Evolutionary conservation across 2,329 filamentous ascomycete species (phyloP).

Genomic region (Colletotrichum ledebouriae): DNA sequence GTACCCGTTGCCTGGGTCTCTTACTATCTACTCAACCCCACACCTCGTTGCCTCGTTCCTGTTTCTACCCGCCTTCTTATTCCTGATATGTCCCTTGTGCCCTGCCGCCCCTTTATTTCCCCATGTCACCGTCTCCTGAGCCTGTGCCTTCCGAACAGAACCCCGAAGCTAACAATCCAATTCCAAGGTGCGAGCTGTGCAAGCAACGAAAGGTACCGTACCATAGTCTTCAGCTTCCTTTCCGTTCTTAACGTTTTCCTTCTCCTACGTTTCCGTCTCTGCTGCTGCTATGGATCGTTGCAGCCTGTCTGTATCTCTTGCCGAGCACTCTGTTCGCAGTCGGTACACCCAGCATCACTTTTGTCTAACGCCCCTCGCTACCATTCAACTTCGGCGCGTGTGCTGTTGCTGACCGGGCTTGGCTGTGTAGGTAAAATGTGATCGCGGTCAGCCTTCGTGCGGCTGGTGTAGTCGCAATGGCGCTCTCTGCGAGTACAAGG

Average conservation of each 20-base stretch:
- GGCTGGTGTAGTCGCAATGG: slow-evolving; percentile 77
- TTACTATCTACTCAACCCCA: slow-evolving; percentile 14
- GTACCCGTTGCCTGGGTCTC: slow-evolving; percentile 11
- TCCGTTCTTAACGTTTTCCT: neutral
- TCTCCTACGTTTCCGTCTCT: neutral
- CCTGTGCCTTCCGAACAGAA: slow-evolving; percentile 43
- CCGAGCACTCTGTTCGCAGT: neutral
- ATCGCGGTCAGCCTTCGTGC: slow-evolving; percentile 80
- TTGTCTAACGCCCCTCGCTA: neutral
- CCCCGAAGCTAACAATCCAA: slow-evolving; percentile 53
- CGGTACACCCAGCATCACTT: neutral
- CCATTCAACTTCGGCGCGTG: neutral
- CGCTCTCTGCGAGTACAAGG: slow-evolving; percentile 75
- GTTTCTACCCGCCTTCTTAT: slow-evolving; percentile 14
- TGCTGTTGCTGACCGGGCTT: slow-evolving; percentile 29
- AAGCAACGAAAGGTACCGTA: slow-evolving; percentile 81
- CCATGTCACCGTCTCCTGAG: slow-evolving; percentile 43
- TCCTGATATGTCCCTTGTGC: slow-evolving; percentile 20
- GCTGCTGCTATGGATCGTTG: neutral
- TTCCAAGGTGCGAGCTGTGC: slow-evolving; percentile 78
- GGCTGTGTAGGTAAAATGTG: slow-evolving; percentile 74
- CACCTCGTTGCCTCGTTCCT: slow-evolving; percentile 26
- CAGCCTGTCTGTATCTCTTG: too few relatives aligned
- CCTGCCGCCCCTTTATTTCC: slow-evolving; percentile 15
- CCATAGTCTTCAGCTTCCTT: slow-evolving; percentile 38